Base-by-base conservation (phyloP, 352 stramenopile genomes). In the Phytophthora syringae region DNA sequence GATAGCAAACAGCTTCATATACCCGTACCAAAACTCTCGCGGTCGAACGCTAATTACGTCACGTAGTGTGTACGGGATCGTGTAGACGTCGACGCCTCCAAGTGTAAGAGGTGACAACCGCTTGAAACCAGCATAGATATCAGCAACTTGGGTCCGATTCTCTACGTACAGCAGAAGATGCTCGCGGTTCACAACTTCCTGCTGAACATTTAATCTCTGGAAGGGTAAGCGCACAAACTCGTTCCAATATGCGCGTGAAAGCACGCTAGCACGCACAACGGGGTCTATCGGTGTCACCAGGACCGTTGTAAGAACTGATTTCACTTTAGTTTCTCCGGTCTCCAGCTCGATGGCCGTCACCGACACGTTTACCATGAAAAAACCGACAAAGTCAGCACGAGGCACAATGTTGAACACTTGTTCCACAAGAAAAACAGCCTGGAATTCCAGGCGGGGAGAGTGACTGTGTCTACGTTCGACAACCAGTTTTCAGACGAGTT, bases 221-320 rank as follows among this genome's bases (percentile, higher is more conserved):
- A 86, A 80, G 12, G 78, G 78, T 5, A 86, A n/a, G 0, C 59
- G 72, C 3, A 82, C 64, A 50, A 86, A 86, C 10, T 61, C 51
- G 18, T 76, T 81, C 44, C 63, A 49, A 34, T 56, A 56, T 16
- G 40, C 49, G 44, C 67, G 72, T 15, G 60, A 62, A 21, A 73
- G 18, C 9, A 48, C 43, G 16, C 47, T 61, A 1, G 55, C 51
- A 42, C 50, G 52, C 18, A 79, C 43, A 12, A 76, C 51, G 5
- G 70, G 70, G 24, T 79, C 66, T 0, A 76, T 42, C 20, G 70
- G 66, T 15, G 66, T 69, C 11, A 82, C 71, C 1, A 82, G 28
- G 1, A 80, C 49, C 1, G 75, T 77, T 2, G 59, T 36, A 7
- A 63, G 27, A 1, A 75, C 57, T 0, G 58, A 58, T 24, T n/a